Evolutionary conservation across 2,329 filamentous ascomycete genomes (phyloP), one percentile per base, ranked within the genome.

Genomic region (Fusarium palustre): DNA sequence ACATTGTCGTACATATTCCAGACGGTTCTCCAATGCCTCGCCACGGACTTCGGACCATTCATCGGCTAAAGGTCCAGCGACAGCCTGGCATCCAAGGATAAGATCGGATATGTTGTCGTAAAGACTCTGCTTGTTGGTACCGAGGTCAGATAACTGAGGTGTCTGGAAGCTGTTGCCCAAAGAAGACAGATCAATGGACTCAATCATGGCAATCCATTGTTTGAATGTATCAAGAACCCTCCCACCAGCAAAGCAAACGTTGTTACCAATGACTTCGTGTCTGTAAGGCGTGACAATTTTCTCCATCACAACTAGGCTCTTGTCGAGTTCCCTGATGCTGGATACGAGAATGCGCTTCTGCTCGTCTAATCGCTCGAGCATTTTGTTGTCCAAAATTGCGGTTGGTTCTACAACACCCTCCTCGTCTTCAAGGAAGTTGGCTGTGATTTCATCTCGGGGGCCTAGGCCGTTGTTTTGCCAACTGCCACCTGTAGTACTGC

Each of bases 31-130:
- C 31, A 99, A 84, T 10, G 94, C 92, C 77, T 97, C 93, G 3
- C 94, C 93, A 43, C 94, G 90, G n/a, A 94, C 85, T 77, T 97
- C 94, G 6, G 94, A 89, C 96, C 96, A 99, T 80, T 99, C 96
- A 77, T 99, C 96, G 11, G 91, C 92, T 43, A 99, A 81, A 8
- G 96, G 96, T 11, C 93, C 93, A 8, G 94, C 92, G n/a, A 98
- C 91, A 25, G 92, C 90, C 80, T 99, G 96, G 75, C 94, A 97
- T 61, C 91, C 90, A 50, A 97, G 82, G 6, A 98, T 82, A 30
- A 99, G 86, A 77, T 98, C 96, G 11, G 94, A 94, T 57, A 97
- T 91, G 62, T 94, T 92, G 79, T 98, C 96, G 79, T 98, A 98
- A 20, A 97, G 85, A 72, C 91, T 92, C 79, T 99, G 96, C 80